phyloP scores from a whole-genome alignment of 192 early-diverging fungal genomes.

The Linnemannia hyalina region DNA sequence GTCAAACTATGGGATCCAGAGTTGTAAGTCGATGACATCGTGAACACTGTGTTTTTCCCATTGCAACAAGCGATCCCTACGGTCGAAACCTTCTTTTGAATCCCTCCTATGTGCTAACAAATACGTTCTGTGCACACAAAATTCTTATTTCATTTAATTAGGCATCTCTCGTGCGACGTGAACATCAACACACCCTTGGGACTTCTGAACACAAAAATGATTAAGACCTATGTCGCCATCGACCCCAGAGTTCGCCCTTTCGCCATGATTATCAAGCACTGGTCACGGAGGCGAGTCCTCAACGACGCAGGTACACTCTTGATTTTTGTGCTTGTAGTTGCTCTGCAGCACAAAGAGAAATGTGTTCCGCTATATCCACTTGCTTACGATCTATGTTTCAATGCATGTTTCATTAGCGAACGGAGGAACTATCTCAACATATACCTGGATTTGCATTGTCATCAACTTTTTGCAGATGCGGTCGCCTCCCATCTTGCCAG shows the following conservation, averaged over 20 bases:
- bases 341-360: too few species aligned
- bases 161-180: slow-evolving; percentile 87
- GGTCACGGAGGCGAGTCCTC: slow-evolving; percentile 86
- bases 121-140: neutral
- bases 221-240: slow-evolving; percentile 89
- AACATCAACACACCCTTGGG: slow-evolving; percentile 96
- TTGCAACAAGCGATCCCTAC: neutral
- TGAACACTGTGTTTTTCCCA: neutral
- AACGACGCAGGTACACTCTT: slow-evolving; percentile 85
- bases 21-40: slow-evolving; percentile 60
- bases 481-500: slow-evolving; percentile 89
- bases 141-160: slow-evolving; percentile 26
- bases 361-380: too few species aligned
- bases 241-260: slow-evolving; percentile 91
- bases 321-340: neutral
- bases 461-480: slow-evolving; percentile 95
- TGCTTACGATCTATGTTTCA: neutral
- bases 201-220: slow-evolving; percentile 90
- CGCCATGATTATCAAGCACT: slow-evolving; percentile 93
- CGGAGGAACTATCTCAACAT: slow-evolving; percentile 94
- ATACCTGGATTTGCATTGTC: slow-evolving; percentile 95
- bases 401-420: slow-evolving; percentile 67
- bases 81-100: neutral
- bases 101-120: neutral
- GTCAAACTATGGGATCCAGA: slow-evolving; percentile 93